Base-by-base conservation (phyloP, 352 stramenopile species). In the Phytophthora tubulina region DNA sequence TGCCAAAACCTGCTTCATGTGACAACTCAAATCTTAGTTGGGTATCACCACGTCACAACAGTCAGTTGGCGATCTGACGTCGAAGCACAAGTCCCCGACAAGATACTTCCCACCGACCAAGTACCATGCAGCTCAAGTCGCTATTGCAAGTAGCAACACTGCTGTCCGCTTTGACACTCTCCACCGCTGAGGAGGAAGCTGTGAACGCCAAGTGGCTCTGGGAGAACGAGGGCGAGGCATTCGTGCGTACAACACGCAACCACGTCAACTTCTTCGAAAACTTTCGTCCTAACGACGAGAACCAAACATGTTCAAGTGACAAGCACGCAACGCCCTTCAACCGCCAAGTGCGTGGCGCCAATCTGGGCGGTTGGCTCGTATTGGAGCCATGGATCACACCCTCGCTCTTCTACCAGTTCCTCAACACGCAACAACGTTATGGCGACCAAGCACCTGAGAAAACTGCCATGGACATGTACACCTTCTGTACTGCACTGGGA, bases 381-480 rank as follows among this genome's bases (percentile, higher is more conserved):
- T 41, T 75, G 61, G 67, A 75, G 53, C 67, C 67, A 32, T 75
- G 63, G 48, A 71, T 75, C 67, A 75, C 67, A 8, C 67, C 67
- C 14, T 71, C 61, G 21, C 67, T 75, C 61, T 75, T 75, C 61
- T 75, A 75, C 62, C 67, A 75, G 54, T 75, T 75, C 61, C 61
- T 72, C 73, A 93, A 84, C 49, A 92, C 82, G 27, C 79, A 91
- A 51, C 80, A 93, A 62, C 82, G 80, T 53, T 91, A 84, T 62
- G 84, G 82, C 6, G 82, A 94, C 59, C 64, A 93, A 41, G 86
- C 95, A 33, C 86, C 84, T 3, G 81, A 91, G 57, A 93, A 92
- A 41, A 95, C 87, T 7, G 96, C 83, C 36, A 97, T 98, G 86
- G 95, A 99, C 75, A 93, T 70, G 46, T 97, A 97, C 74, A 97